These are phyloP conservation scores for Annulohypoxylon stygium DNA, from an alignment of 495 filamentous ascomycete genomes.

Conservation along the genomic window DNA sequence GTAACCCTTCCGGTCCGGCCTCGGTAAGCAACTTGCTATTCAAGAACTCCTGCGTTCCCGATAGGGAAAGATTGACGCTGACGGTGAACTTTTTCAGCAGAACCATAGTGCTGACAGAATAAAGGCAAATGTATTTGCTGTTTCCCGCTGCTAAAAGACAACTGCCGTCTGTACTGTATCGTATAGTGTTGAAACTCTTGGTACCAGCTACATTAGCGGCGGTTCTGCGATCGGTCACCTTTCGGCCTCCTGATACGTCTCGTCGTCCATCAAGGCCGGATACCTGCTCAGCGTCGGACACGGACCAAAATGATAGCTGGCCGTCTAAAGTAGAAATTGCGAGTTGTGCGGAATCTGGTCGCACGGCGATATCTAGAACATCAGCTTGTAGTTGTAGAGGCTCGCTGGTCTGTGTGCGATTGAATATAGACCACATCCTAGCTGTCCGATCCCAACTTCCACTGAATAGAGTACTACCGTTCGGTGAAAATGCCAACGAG, in stretches of 20 bases:
- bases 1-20: slow-evolving; percentile 82
- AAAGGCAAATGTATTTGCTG: slow-evolving; percentile 97
- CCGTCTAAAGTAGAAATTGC: slow-evolving; percentile 94
- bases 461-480: slow-evolving; percentile 84
- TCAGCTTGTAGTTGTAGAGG: slow-evolving; percentile 91
- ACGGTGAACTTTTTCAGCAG: slow-evolving; percentile 96
- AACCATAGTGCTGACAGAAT: slow-evolving; percentile 87
- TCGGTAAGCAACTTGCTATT: slow-evolving; percentile 93
- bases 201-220: slow-evolving; percentile 91
- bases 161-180: slow-evolving; percentile 90
- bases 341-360: slow-evolving; percentile 90
- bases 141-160: slow-evolving; percentile 92
- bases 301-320: slow-evolving; percentile 94
- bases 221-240: slow-evolving; percentile 84
- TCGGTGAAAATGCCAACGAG: slow-evolving; percentile 85
- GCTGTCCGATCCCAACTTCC: slow-evolving; percentile 97
- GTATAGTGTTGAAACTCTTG: slow-evolving; percentile 88
- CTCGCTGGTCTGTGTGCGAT: slow-evolving; percentile 92
- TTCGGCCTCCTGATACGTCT: slow-evolving; percentile 93
- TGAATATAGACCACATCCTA: slow-evolving; percentile 94
- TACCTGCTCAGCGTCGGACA: slow-evolving; percentile 86
- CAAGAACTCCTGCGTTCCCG: slow-evolving; percentile 95
- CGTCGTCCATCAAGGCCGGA: slow-evolving; percentile 86
- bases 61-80: slow-evolving; percentile 90
- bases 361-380: slow-evolving; percentile 85